phyloP scores from a whole-genome alignment of 768 basidiomycete species.

The Lactarius deliciosus region DNA sequence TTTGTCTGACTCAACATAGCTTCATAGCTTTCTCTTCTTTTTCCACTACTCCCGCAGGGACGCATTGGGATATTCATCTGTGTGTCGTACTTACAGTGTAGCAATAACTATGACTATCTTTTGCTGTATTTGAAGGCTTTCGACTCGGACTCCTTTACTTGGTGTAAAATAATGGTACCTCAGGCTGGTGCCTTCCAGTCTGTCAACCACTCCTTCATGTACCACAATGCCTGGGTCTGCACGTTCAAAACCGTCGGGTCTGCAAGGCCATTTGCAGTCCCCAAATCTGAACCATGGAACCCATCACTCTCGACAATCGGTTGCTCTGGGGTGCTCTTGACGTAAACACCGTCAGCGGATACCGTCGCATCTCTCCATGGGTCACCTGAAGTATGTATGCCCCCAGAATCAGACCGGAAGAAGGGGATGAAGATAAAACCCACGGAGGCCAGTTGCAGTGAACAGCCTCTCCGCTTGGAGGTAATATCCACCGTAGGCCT shows the following conservation, averaged over 20 bases:
- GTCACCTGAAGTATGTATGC: background rate
- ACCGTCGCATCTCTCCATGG: conserved; percentile 20
- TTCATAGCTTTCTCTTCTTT: too few species aligned
- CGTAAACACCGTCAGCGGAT: conserved; percentile 27
- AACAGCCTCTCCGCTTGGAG: conserved; percentile 31
- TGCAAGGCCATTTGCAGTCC: conserved; percentile 8
- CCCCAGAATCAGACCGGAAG: background rate
- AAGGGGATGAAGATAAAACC: conserved; percentile 1
- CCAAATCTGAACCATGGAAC: conserved; percentile 33
- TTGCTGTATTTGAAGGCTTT: too few species aligned
- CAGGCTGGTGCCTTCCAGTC: too few species aligned
- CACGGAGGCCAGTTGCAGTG: conserved; percentile 30
- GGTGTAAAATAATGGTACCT: too few species aligned
- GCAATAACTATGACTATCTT: too few species aligned
- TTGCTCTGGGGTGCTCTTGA: conserved; percentile 24
- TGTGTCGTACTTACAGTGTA: too few species aligned
- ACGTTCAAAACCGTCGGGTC: conserved; percentile 12
- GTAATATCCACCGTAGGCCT: conserved; percentile 30
- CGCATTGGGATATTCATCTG: too few species aligned
- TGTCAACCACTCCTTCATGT: too few species aligned
- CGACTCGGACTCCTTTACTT: too few species aligned
- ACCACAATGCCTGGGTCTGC: background rate
- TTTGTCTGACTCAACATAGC: too few species aligned
- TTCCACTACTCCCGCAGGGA: too few species aligned
- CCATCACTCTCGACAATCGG: conserved; percentile 32